A percentile compares a stretch with the other conserved stretches of the same genome.
Conservation (phyloP, 2,329 filamentous ascomycete genomes). For the Curvularia spicifera region DNA sequence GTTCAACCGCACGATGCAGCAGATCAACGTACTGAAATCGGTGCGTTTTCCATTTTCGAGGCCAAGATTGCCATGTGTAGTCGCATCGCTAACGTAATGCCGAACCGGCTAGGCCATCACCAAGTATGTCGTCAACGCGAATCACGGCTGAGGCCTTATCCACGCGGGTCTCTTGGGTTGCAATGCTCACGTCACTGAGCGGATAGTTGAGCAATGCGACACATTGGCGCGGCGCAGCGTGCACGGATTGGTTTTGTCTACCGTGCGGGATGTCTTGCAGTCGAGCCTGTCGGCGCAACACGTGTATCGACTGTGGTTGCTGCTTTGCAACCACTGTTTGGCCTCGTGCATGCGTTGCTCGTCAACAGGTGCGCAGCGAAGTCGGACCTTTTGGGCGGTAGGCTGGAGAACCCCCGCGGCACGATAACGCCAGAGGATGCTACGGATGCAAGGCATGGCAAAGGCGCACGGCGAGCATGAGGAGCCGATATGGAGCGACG, state of each 20-base stretch:
- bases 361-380: constrained; percentile 28
- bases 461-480: constrained; percentile 27
- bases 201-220: not conserved
- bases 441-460: constrained; percentile 37
- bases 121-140: constrained; percentile 50
- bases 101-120: constrained; percentile 44
- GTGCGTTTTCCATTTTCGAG: constrained; percentile 46
- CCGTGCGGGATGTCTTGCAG: constrained; percentile 17
- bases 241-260: constrained; percentile 6
- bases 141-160: constrained; percentile 44
- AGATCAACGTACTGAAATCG: constrained; percentile 68
- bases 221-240: not conserved
- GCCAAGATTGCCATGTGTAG: constrained; percentile 22
- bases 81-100: constrained; percentile 22
- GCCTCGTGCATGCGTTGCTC: not conserved
- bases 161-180: constrained; percentile 28
- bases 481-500: constrained; percentile 15
- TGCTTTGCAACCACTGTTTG: not conserved
- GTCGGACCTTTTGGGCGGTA: constrained; percentile 33
- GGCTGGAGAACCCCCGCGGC: constrained; percentile 30
- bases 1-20: constrained; percentile 80
- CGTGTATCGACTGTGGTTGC: constrained; percentile 17
- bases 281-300: constrained; percentile 15
- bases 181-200: constrained; percentile 12
- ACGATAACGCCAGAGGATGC: constrained; percentile 43